Percentiles rank a stretch among this genome's conserved stretches.
phyloP scores from a whole-genome alignment of 2,329 filamentous ascomycete genomes.

The Aspergillus fijiensis region DNA sequence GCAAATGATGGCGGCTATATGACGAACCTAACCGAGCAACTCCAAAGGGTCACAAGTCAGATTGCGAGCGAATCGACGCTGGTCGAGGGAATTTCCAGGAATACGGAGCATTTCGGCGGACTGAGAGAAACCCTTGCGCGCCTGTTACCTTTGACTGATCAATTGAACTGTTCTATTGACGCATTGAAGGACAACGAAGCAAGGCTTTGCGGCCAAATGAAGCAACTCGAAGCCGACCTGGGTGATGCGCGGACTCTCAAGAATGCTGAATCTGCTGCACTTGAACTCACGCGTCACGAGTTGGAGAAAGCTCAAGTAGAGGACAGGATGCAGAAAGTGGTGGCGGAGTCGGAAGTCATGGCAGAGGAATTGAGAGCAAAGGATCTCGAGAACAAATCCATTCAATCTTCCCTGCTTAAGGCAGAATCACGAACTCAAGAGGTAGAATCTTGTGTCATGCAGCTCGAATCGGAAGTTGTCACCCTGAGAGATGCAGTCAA shows the following conservation, averaged over 20 bases:
- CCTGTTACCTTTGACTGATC: conserved; percentile 20
- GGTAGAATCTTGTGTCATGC: conserved; percentile 17
- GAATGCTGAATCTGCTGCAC: conserved; percentile 20
- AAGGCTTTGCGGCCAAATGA: conserved; percentile 32
- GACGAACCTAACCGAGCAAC: conserved; percentile 21
- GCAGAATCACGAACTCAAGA: conserved; percentile 16
- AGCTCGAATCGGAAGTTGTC: conserved; percentile 24
- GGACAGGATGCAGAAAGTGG: conserved; percentile 24
- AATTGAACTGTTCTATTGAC: conserved; percentile 21
- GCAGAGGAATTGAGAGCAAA: conserved; percentile 20
- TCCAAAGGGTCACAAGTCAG: conserved; percentile 20
- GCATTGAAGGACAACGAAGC: conserved; percentile 23
- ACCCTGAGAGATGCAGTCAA: conserved; percentile 22
- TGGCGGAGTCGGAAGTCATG: conserved; percentile 16
- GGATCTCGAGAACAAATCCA: conserved; percentile 18
- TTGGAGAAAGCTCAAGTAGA: conserved; percentile 28
- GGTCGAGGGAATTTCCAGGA: conserved; percentile 24
- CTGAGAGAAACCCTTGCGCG: conserved; percentile 22
- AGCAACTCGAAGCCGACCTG: conserved; percentile 19
- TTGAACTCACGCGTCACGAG: conserved; percentile 26
- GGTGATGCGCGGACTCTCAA: conserved; percentile 19
- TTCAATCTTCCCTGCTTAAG: conserved; percentile 24
- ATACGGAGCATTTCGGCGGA: conserved; percentile 16
- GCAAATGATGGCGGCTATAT: conserved; percentile 16
- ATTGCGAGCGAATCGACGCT: conserved; percentile 21